phyloP scores from a whole-genome alignment of 2,329 filamentous ascomycete genomes.

The Pseudonectria buxi region DNA sequence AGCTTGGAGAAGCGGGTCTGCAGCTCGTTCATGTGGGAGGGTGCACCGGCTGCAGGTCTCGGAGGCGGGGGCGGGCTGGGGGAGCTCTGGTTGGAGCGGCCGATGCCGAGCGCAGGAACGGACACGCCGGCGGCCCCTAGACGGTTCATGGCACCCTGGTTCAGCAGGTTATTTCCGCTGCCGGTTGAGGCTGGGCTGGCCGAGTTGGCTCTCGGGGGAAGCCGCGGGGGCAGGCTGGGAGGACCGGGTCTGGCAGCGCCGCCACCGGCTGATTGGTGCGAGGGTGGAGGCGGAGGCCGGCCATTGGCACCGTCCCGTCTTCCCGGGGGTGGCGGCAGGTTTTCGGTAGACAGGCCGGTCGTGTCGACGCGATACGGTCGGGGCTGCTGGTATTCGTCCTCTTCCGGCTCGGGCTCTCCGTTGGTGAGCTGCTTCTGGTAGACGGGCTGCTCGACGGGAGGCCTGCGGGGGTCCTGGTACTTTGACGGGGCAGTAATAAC shows the following conservation, averaged over 20 bases:
- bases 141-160: constrained; percentile 54
- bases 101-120: constrained; percentile 72
- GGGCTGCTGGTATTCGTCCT: constrained; percentile 40
- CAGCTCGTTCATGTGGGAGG: constrained; percentile 54
- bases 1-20: constrained; percentile 60
- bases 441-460: constrained; percentile 8
- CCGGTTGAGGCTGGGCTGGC: constrained; percentile 22
- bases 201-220: constrained; percentile 43
- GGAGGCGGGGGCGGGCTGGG: constrained; percentile 22
- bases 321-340: constrained; percentile 65
- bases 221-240: constrained; percentile 65
- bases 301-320: constrained; percentile 38
- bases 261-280: constrained; percentile 23
- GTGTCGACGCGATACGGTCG: constrained; percentile 64
- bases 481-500: constrained; percentile 27
- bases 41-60: constrained; percentile 14
- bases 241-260: constrained; percentile 18
- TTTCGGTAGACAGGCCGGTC: constrained; percentile 61
- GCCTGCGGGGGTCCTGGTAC: constrained; percentile 25
- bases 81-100: constrained; percentile 27
- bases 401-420: constrained; percentile 9
- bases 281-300: constrained; percentile 23
- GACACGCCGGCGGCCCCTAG: constrained; percentile 69
- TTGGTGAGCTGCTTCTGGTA: constrained; percentile 7
- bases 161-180: constrained; percentile 28